Evolutionary conservation across 140 eudicot genomes (phyloP).

Genomic region (Flaveria floridana): DNA sequence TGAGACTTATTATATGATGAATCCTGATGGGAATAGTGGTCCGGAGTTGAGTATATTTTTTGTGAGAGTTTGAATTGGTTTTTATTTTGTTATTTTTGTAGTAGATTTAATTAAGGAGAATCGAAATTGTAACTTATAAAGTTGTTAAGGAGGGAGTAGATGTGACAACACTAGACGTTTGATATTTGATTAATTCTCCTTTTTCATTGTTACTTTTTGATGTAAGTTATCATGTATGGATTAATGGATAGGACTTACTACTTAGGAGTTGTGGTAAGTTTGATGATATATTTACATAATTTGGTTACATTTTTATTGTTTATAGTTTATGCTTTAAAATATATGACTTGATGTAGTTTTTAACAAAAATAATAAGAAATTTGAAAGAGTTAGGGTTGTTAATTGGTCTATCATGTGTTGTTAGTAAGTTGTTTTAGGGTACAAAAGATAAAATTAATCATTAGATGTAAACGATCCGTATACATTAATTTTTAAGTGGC

Average conservation of each 20-base stretch:
- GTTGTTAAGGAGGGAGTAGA: neutral
- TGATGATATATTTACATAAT: neutral
- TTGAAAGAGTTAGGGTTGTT: neutral
- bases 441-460: neutral
- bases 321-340: neutral
- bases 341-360: neutral
- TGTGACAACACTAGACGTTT: neutral
- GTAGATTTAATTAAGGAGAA: neutral
- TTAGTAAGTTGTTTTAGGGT: neutral
- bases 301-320: neutral
- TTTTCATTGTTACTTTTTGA: neutral
- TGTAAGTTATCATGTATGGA: neutral
- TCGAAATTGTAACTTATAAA: neutral
- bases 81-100: neutral
- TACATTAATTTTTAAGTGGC: no score
- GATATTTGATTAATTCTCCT: neutral
- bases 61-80: constrained; percentile 49
- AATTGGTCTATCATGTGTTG: neutral
- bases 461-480: neutral
- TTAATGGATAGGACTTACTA: neutral
- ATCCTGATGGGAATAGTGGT: constrained; percentile 72
- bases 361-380: no score
- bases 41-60: constrained; percentile 77
- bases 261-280: constrained; percentile 6
- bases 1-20: constrained; percentile 81